These are phyloP conservation scores for Suhomyces bokatorum DNA, from an alignment of 1,139 yeast species.

Conservation along the genomic window DNA sequence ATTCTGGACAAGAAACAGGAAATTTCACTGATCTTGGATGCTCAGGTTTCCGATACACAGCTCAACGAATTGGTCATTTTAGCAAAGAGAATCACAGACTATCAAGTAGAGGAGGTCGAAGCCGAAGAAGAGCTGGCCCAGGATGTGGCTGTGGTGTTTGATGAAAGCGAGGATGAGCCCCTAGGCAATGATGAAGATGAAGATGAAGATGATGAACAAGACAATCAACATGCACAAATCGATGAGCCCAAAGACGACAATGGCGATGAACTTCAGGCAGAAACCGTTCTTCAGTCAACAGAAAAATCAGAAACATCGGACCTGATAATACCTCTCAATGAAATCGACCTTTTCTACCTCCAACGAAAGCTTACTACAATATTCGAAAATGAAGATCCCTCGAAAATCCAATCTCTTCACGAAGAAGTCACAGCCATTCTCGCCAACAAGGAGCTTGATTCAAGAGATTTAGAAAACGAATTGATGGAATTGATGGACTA, in stretches of 20 bases:
- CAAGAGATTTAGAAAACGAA: slow-evolving; percentile 51
- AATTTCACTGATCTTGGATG: slow-evolving; percentile 45
- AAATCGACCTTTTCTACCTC: slow-evolving; percentile 27
- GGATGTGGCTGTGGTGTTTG: slow-evolving; percentile 46
- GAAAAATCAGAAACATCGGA: not conserved
- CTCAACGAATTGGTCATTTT: slow-evolving; percentile 57
- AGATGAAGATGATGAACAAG: slow-evolving; percentile 20
- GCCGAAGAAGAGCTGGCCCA: slow-evolving; percentile 23
- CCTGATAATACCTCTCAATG: slow-evolving; percentile 18
- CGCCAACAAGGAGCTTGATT: slow-evolving; percentile 24
- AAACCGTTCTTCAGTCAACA: slow-evolving; percentile 3
- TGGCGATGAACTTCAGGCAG: slow-evolving; percentile 18
- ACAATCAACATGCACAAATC: slow-evolving; percentile 28
- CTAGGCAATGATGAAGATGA: slow-evolving; percentile 33
- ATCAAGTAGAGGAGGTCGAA: slow-evolving; percentile 26
- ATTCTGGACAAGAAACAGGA: slow-evolving; percentile 35
- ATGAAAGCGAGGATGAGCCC: slow-evolving; percentile 43
- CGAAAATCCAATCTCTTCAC: slow-evolving; percentile 18
- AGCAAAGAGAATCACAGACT: slow-evolving; percentile 60
- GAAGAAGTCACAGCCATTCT: slow-evolving; percentile 20
- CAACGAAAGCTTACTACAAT: slow-evolving; percentile 23
- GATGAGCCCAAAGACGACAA: slow-evolving; percentile 20
- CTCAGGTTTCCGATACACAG: slow-evolving; percentile 41
- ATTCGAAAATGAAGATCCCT: slow-evolving; percentile 17
- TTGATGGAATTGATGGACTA: slow-evolving; percentile 52